Evolutionary conservation across 2,329 filamentous ascomycete genomes (phyloP), one percentile per base, ranked within the genome.

Genomic region (Domatiomyces globalis): DNA sequence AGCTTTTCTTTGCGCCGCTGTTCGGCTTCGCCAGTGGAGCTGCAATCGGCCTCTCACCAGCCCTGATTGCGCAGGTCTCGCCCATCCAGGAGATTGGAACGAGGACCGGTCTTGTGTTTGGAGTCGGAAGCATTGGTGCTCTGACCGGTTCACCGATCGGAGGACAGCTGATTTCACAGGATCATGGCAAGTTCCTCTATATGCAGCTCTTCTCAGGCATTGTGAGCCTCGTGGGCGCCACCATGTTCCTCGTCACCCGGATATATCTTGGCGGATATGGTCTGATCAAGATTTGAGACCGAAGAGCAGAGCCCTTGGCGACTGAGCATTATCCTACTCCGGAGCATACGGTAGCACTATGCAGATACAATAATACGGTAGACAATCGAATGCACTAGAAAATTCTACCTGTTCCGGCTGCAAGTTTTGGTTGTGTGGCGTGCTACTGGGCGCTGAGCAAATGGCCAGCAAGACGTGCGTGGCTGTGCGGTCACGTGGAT

Each of bases 21-120:
- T 87, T 84, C 58, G 84, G 83, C 17, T 85, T 87, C 63, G 74
- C 74, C 12, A 81, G 78, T 0, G 84, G 84, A 10, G 77, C 78
- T 2, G 84, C 81, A 59, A 76, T 84, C 36, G 77, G 77, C 0
- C 68, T 87, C 17, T 71, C 72, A 0, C 80, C 84, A 0, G 75
- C 81, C 0, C 69, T 84, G 12, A 54, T 61, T 25, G 70, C 81
- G 1, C 82, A 87, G 60, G 83, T 87, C 55, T 81, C 78, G 1
- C 81, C 85, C 45, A 75, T 86, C 39, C 71, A 77, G 18, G 74
- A 85, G 63, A 81, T 88, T 33, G 85, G 85, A 12, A 75, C 81
- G 1, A 73, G 84, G 5, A 80, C 75, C 1, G 85, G 85, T 0
- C 74, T 76, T 0, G 72, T 79, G 22, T 85, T 84, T 62, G 74